A percentile compares a stretch with the other conserved stretches of the same genome.
phyloP scores from a whole-genome alignment of 1,139 yeast genomes.

The Kodamaea anthophila region DNA sequence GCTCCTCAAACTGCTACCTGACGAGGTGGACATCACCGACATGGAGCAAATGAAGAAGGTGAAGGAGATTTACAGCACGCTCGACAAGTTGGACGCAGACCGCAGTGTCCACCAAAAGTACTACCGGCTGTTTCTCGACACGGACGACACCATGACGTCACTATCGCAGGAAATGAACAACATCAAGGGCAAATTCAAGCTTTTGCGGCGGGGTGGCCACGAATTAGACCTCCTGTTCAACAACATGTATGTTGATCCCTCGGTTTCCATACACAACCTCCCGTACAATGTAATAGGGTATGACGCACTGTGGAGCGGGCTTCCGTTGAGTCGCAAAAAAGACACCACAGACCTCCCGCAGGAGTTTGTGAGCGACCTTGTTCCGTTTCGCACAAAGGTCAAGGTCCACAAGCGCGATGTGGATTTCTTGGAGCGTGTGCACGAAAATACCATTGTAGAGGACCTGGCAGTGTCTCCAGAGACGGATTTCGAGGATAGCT shows the following conservation, averaged over 20 bases:
- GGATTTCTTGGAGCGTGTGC: conserved; percentile 27
- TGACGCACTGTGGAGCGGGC: conserved; percentile 36
- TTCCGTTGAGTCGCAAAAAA: conserved; percentile 28
- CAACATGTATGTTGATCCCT: conserved; percentile 23
- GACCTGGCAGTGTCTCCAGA: not conserved
- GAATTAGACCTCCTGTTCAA: conserved; percentile 13
- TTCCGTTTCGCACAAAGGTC: conserved; percentile 26
- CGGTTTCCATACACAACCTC: conserved; percentile 25
- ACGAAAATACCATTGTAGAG: not conserved
- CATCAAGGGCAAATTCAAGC: conserved; percentile 30
- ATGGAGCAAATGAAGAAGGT: conserved; percentile 21
- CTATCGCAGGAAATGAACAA: conserved; percentile 35
- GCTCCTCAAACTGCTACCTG: conserved; percentile 31
- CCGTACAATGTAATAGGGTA: conserved; percentile 43
- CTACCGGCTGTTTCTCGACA: conserved; percentile 26
- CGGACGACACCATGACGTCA: conserved; percentile 28
- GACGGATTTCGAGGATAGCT: not conserved
- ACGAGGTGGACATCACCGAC: conserved; percentile 31
- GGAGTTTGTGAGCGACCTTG: conserved; percentile 39
- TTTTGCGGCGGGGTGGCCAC: conserved; percentile 29
- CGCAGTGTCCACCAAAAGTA: conserved; percentile 35
- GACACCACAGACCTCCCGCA: conserved; percentile 26
- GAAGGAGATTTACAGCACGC: conserved; percentile 25
- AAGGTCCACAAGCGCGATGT: conserved; percentile 34
- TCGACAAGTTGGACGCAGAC: conserved; percentile 33